phyloP scores from a whole-genome alignment of 148 eudicot genomes.

The Spergularia marina region DNA sequence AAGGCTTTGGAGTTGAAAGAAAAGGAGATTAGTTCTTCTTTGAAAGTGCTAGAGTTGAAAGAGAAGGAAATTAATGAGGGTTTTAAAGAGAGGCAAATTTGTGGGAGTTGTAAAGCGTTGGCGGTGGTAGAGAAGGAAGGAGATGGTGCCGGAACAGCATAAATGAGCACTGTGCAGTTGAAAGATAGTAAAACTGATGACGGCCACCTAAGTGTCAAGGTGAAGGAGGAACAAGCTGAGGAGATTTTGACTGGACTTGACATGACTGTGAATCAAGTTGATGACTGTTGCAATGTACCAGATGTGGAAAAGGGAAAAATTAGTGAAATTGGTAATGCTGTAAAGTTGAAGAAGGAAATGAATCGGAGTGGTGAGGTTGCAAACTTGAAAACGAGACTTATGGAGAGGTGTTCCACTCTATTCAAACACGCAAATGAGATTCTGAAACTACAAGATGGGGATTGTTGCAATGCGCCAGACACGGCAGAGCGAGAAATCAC shows the following conservation, averaged over 20 bases:
- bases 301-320: neutral
- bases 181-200: neutral
- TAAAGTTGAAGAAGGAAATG: neutral
- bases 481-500: neutral
- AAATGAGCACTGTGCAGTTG: neutral
- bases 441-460: neutral
- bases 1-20: conserved; percentile 13
- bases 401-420: neutral
- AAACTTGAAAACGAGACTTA: neutral
- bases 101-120: neutral
- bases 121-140: neutral
- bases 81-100: neutral
- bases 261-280: neutral
- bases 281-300: neutral
- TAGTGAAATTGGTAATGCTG: too few relatives aligned
- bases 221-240: neutral
- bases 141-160: neutral
- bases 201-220: neutral
- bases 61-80: neutral
- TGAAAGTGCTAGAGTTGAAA: conserved; percentile 1
- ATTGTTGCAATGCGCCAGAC: neutral
- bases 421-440: neutral
- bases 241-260: neutral
- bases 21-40: conserved; percentile 6
- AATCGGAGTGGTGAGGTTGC: neutral